Evolutionary conservation across 2,329 filamentous ascomycete genomes (phyloP), one percentile per base, ranked within the genome.

Genomic region (Fusarium brachygibbosum): DNA sequence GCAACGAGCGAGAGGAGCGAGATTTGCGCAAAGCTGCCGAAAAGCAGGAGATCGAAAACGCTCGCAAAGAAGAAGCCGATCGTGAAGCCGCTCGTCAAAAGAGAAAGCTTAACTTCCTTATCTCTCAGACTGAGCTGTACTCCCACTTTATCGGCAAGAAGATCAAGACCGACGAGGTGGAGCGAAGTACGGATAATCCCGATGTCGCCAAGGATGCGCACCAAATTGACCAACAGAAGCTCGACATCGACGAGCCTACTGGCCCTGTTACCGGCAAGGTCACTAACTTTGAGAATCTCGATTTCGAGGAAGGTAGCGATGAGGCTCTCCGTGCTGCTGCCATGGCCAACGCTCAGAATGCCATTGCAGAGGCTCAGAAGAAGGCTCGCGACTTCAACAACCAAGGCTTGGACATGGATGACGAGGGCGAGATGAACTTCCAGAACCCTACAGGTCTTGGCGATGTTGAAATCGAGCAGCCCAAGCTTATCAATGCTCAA

Each of bases 141-240:
- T 98, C 95, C 41, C 96, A 99, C 85, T 99, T 99, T 81, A 98
- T 99, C 75, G 95, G 96, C 79, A 97, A 97, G 84, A 99, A 99
- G 85, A 97, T 98, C 82, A 97, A 97, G 83, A 98, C 95, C 2
- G 92, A 96, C 73, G 94, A 98, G 77, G 93, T 97, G 48, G 94
- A 99, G 81, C 87, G 91, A 63, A 95, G 93, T 49, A 96, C 93
- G 23, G 93, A 96, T 75, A 93, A 94, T 75, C 89, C 89, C 10
- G 91, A 92, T 48, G 90, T 91, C 50, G 84, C 87, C 12, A 85
- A 86, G 49, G 83, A 86, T 52, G 82, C 82, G 10, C 76, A 83
- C 50, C 73, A 77, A 28, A 75, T 80, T 37, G 71, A 74, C 3
- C 77, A 83, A n/a, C 79, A 80, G 45, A 82, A 81, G 54, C 74